Base-by-base conservation (phyloP, 306 rosid species). In the Vigna mungo region DNA sequence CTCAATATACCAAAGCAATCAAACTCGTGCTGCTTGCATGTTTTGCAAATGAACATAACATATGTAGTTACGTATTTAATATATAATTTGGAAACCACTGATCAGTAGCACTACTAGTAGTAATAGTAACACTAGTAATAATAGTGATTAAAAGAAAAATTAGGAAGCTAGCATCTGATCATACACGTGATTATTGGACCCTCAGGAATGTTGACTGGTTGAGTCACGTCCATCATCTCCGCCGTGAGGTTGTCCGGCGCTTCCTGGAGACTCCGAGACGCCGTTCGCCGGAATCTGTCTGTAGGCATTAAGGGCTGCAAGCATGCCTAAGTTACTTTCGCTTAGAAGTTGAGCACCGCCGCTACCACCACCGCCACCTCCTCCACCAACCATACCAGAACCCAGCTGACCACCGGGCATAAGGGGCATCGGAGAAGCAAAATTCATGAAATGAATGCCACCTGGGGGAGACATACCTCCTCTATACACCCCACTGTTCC, bases 391-490 rank as follows among this genome's bases (percentile, higher is more conserved):
- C 37, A 71, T n/a, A 10, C 49, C 68, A 0, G 87, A 71, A 13
- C 92, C 85, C n/a, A 87, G 47, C 80, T 86, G 94, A 34, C 89
- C 93, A 21, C 84, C 87, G 1, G 92, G 88, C 86, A 94, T 71
- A 20, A 88, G 76, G 16, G 94, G 68, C 95, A 88, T 76, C 1
- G 97, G 93, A 51, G 97, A 88, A 82, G 86, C 86, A 17, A 94
- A 91, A 74, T 94, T 94, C 97, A 94, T 89, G 69, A 94, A 94
- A 79, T 92, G 98, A 71, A 92, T 70, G 12, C 89, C 93, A n/a
- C 80, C 81, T 0, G 62, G 25, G 2, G 83, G 55, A 5, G 87
- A 14, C 65, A 86, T 34, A 14, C 87, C 77, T 2, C 91, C 87
- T 71, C 98, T 81, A 68, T 87, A 82, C 82, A 85, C 68, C 18